Conservation (phyloP, 2,329 filamentous ascomycete genomes). For the Cordyceps farinosa region DNA sequence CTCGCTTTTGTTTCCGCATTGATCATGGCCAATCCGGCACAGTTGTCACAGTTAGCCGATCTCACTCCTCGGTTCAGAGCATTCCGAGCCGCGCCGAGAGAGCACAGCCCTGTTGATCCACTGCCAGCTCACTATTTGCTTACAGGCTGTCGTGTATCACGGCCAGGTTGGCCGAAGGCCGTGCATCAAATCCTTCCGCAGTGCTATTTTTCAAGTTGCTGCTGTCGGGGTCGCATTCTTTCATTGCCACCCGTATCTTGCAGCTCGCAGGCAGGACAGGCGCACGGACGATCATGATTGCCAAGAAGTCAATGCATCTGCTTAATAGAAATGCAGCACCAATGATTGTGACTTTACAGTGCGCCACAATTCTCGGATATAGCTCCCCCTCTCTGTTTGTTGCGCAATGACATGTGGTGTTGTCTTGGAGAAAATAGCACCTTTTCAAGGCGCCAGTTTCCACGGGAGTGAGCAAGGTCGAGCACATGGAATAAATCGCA, state of each 20-base stretch:
- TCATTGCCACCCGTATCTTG: background rate
- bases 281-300: background rate
- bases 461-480: too few species aligned
- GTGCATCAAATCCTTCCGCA: background rate
- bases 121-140: background rate
- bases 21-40: background rate
- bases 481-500: too few species aligned
- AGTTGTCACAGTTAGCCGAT: background rate
- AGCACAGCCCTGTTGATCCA: constrained; percentile 9
- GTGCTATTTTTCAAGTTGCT: background rate
- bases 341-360: too few species aligned
- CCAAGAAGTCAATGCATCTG: background rate
- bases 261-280: background rate
- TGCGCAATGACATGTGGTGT: too few species aligned
- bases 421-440: too few species aligned
- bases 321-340: background rate
- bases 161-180: background rate
- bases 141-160: background rate
- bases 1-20: background rate
- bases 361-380: background rate
- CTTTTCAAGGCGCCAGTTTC: too few species aligned
- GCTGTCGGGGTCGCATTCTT: background rate
- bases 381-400: background rate
- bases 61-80: background rate
- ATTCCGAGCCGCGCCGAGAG: constrained; percentile 6